Evolutionary conservation across 306 rosid species (phyloP).

Genomic region (Astragalus membranaceus): DNA sequence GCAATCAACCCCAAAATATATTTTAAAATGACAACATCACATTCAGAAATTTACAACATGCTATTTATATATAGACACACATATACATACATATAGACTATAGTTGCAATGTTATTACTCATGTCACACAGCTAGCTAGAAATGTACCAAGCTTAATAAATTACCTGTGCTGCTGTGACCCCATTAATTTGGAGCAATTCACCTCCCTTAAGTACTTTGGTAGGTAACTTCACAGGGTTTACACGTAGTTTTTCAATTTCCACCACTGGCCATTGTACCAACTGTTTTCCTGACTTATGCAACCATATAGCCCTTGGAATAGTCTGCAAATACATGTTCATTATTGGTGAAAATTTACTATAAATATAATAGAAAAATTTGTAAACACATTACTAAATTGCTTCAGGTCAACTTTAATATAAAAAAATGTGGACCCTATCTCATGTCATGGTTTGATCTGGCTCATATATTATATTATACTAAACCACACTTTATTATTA

Average conservation of each 20-base stretch:
- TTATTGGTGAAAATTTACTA: background rate
- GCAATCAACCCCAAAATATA: background rate
- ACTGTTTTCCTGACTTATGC: constrained; percentile 52
- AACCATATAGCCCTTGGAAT: constrained; percentile 70
- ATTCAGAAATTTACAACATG: too few species aligned
- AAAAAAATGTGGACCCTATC: background rate
- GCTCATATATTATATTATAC: background rate
- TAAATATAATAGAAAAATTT: too few species aligned
- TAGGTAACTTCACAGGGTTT: constrained; percentile 26
- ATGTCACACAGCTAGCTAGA: too few species aligned
- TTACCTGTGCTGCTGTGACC: constrained; percentile 56
- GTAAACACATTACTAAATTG: background rate
- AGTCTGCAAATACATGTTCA: constrained; percentile 34
- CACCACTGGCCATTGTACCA: constrained; percentile 70
- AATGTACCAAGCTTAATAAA: background rate
- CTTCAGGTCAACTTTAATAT: background rate
- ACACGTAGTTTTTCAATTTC: constrained; percentile 59
- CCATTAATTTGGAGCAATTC: constrained; percentile 33
- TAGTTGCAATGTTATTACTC: too few species aligned
- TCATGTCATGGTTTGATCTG: constrained; percentile 1
- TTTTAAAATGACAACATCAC: too few species aligned
- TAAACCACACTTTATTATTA: background rate
- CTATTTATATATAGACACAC: too few species aligned
- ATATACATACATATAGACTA: too few species aligned
- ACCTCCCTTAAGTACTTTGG: constrained; percentile 40